A percentile compares a stretch with the other conserved stretches of the same genome.
phyloP scores from a whole-genome alignment of 2,329 filamentous ascomycete genomes.

The Aspergillus fumigatiaffinis region DNA sequence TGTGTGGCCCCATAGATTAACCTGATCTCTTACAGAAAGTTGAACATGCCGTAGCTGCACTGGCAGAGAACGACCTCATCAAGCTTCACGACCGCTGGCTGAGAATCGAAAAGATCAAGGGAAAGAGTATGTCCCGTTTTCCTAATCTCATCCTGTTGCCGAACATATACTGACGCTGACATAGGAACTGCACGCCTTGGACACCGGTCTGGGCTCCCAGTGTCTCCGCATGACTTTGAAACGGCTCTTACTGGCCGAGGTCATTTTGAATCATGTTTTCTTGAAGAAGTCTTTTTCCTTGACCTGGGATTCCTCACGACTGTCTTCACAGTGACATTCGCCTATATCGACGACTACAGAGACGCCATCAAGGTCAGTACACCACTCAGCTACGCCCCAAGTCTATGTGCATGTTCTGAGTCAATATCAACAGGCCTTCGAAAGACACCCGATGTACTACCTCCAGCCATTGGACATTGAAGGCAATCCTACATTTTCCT shows the following conservation, averaged over 20 bases:
- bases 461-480: not conserved
- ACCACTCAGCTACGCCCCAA: not conserved
- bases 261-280: constrained; percentile 11
- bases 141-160: not conserved
- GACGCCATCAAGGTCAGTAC: constrained; percentile 22
- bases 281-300: constrained; percentile 4
- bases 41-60: constrained; percentile 25
- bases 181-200: constrained; percentile 18
- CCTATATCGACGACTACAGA: constrained; percentile 21
- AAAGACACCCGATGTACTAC: not conserved
- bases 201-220: constrained; percentile 8
- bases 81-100: constrained; percentile 16
- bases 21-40: constrained; percentile 16
- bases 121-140: constrained; percentile 13
- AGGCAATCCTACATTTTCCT: not conserved
- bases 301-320: not conserved
- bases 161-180: not conserved
- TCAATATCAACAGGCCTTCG: not conserved
- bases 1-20: not conserved
- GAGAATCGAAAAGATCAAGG: constrained; percentile 18
- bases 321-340: constrained; percentile 19
- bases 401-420: not conserved
- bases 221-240: constrained; percentile 6
- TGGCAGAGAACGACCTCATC: constrained; percentile 6
- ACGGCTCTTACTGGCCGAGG: constrained; percentile 12